Evolutionary conservation across 192 early-diverging fungal species (phyloP), one percentile per base, ranked within the genome.

Genomic region (Coemansia sp.): DNA sequence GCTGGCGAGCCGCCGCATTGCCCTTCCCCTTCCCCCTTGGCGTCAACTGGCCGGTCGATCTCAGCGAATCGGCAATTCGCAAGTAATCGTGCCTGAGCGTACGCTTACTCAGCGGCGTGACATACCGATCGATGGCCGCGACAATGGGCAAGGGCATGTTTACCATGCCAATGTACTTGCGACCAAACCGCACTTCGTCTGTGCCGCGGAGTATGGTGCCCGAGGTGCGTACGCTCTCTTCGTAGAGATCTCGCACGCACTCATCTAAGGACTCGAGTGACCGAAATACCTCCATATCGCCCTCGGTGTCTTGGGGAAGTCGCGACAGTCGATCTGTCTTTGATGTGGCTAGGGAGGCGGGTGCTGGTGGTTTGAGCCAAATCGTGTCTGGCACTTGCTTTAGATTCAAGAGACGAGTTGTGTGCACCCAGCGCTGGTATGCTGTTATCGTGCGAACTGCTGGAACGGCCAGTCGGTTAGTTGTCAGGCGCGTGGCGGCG

Each of bases 161-260:
- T 0, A 65, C 73, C 73, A 79, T 64, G 13, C 73, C 82, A 11
- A 76, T 69, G 61, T 84, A 76, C 43, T 84, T 84, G 31, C 69
- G 53, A 1, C 82, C 82, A 20, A 77, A 79, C n/a, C 77, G 70
- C 28, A 77, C 66, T 28, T 82, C 79, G 52, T 75, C 73, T 2
- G 79, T 76, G 34, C 79, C 79, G n/a, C 79, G 73, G 16, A 73
- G 20, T 8, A 73, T 48, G 1, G 72, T 66, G 25, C 60, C 64
- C 11, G 64, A 47, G 21, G 25, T 35, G 1, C 60, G 53, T 23
- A 62, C 45, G n/a, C 37, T 16, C 23, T 69, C 61, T 13, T 67
- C 37, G 62, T 74, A 61, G 18, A 64, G 11, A 21, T 75, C 66
- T 9, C 53, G 37, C 39, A 73, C 43, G 33, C 41, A 52, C 38